Conservation (phyloP, 169 alveolate species). For the Plasmodium vinckei region DNA sequence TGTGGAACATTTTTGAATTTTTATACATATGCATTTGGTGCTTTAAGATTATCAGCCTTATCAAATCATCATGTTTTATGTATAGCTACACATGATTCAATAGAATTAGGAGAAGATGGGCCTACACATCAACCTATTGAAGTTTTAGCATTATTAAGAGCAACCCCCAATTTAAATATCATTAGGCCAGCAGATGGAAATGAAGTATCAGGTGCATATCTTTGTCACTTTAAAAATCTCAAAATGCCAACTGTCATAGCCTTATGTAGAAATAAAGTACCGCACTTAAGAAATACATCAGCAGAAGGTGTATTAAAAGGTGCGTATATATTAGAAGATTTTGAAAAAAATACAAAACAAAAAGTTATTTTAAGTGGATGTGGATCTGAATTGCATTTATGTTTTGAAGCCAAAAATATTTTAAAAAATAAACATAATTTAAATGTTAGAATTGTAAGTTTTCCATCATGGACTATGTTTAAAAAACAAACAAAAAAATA, state of each 20-base stretch:
- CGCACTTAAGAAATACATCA: constrained; percentile 78
- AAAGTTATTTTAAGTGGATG: constrained; percentile 81
- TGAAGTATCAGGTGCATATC: constrained; percentile 83
- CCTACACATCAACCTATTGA: constrained; percentile 90
- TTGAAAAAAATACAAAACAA: constrained; percentile 28
- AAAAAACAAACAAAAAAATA: constrained; percentile 80
- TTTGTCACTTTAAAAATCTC: constrained; percentile 36
- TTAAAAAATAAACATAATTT: constrained; percentile 68
- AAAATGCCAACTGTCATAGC: constrained; percentile 74
- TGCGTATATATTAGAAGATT: constrained; percentile 83
- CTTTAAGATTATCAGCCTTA: constrained; percentile 83
- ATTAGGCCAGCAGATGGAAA: constrained; percentile 88
- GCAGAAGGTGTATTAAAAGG: constrained; percentile 82
- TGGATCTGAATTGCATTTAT: constrained; percentile 84
- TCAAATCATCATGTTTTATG: constrained; percentile 79
- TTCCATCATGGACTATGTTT: constrained; percentile 87
- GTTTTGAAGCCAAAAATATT: constrained; percentile 80
- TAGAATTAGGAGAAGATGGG: constrained; percentile 89
- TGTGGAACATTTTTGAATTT: constrained; percentile 86
- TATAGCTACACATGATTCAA: constrained; percentile 88
- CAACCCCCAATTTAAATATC: constrained; percentile 79
- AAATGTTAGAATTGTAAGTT: constrained; percentile 85
- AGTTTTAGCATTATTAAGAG: constrained; percentile 79
- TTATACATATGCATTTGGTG: constrained; percentile 85
- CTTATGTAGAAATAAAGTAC: constrained; percentile 77